Evolutionary conservation across 257 asterid species (phyloP).

Genomic region (Asclepias syriaca): DNA sequence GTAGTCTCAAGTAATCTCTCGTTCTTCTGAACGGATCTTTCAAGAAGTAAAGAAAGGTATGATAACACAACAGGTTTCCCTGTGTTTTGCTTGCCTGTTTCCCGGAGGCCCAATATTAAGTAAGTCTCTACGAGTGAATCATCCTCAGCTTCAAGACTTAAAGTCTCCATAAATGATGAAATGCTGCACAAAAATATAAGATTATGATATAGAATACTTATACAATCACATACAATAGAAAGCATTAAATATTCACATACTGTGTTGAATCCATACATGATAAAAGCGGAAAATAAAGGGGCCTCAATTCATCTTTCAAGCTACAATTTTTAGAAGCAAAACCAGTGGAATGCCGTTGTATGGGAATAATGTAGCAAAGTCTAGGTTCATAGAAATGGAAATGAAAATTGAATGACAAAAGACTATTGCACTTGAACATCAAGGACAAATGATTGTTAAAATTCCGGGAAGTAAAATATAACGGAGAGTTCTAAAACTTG

Average conservation of each 20-base stretch:
- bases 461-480: background rate
- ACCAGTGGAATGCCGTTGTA: background rate
- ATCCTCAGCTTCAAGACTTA: slow-evolving; percentile 41
- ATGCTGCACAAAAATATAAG: slow-evolving; percentile 29
- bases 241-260: background rate
- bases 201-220: background rate
- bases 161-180: slow-evolving; percentile 47
- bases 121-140: slow-evolving; percentile 33
- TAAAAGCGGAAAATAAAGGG: background rate
- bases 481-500: background rate
- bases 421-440: background rate
- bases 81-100: slow-evolving; percentile 34
- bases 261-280: background rate
- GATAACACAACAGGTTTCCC: slow-evolving; percentile 65
- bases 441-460: background rate
- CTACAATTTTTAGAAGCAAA: background rate
- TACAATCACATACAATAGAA: background rate
- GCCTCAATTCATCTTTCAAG: background rate
- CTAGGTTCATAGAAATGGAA: background rate
- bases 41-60: slow-evolving; percentile 57
- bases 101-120: slow-evolving; percentile 51
- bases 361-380: background rate
- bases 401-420: background rate
- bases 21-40: slow-evolving; percentile 52
- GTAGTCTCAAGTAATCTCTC: slow-evolving; percentile 50